phyloP scores from a whole-genome alignment of 2,329 filamentous ascomycete species.

The Emmonsia crescens region DNA sequence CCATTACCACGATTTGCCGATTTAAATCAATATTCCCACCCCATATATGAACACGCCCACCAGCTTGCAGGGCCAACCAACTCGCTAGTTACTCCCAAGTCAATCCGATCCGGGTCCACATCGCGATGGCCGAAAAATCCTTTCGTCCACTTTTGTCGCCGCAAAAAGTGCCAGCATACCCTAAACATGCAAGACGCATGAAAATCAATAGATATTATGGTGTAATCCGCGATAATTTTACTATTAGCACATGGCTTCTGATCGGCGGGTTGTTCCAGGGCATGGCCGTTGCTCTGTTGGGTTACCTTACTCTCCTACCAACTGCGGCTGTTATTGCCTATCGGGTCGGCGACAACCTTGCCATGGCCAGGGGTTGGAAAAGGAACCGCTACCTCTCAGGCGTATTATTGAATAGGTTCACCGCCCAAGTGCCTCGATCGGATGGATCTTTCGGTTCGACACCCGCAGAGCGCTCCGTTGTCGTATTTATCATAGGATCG shows the following conservation, averaged over 20 bases:
- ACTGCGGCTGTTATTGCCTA: background rate
- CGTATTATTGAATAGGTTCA: background rate
- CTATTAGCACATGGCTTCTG: background rate
- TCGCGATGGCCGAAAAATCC: background rate
- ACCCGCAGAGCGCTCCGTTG: background rate
- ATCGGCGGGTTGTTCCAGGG: background rate
- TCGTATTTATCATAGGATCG: background rate
- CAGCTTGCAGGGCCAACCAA: background rate
- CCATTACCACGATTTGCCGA: too few species aligned
- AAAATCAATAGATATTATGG: fast-evolving
- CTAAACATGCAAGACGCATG: background rate
- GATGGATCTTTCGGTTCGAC: background rate
- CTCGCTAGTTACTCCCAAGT: background rate
- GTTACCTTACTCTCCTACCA: background rate
- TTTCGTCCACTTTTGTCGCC: background rate
- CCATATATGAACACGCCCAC: too few species aligned
- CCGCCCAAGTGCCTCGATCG: background rate
- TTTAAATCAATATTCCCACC: too few species aligned
- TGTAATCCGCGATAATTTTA: background rate
- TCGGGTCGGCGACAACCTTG: background rate
- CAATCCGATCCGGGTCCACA: background rate
- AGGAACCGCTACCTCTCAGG: background rate
- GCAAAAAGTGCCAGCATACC: background rate
- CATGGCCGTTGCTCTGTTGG: background rate
- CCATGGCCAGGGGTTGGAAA: background rate